Percentiles rank a stretch among this genome's conserved stretches.
These are phyloP conservation scores for Citrullus amarus DNA, from an alignment of 306 rosid species.

Conservation along the genomic window DNA sequence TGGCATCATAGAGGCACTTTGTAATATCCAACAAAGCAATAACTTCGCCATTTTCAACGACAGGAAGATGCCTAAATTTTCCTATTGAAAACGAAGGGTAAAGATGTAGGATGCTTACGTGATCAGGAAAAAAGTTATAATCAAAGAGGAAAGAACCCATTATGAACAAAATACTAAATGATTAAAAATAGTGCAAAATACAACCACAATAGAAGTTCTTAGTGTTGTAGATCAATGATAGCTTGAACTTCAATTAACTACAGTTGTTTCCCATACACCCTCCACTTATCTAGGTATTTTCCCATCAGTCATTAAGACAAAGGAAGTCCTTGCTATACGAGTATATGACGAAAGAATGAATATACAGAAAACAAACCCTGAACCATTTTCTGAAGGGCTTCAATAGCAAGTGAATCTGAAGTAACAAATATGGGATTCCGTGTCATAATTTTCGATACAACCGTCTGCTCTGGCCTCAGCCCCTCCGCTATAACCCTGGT, in stretches of 20 bases:
- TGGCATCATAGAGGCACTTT: constrained; percentile 91
- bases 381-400: constrained; percentile 90
- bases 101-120: constrained; percentile 1
- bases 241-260: neutral
- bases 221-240: neutral
- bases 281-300: no score
- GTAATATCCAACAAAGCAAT: constrained; percentile 88
- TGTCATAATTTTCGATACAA: constrained; percentile 80
- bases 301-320: no score
- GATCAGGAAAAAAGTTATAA: neutral
- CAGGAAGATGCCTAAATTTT: constrained; percentile 96
- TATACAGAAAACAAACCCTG: constrained; percentile 41
- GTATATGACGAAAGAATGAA: neutral
- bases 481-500: constrained; percentile 86
- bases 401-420: constrained; percentile 68
- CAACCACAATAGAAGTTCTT: neutral
- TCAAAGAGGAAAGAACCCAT: neutral
- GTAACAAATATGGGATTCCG: constrained; percentile 72
- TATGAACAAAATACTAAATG: neutral
- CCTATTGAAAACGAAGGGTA: constrained; percentile 30
- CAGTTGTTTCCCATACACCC: no score
- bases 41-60: constrained; percentile 92
- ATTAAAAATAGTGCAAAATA: neutral
- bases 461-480: constrained; percentile 75
- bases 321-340: no score